A percentile compares a stretch with the other conserved stretches of the same genome.
Evolutionary conservation across 2,329 filamentous ascomycete species (phyloP).

Genomic region (Nothomitra cinnamomea): DNA sequence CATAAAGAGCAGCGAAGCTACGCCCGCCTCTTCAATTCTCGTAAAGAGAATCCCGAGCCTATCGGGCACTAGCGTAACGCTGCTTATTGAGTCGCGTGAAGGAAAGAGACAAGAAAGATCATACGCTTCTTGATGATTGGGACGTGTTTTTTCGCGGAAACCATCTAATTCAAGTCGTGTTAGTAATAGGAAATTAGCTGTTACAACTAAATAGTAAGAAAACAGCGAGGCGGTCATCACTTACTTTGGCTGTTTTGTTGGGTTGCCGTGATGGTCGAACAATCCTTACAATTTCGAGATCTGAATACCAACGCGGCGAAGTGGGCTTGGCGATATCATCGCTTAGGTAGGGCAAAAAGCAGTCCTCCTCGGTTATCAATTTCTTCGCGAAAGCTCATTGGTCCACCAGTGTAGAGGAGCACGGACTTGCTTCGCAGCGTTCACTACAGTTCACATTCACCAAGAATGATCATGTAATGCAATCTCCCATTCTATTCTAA

Average conservation of each 20-base stretch:
- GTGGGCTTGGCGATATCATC: slow-evolving; percentile 1
- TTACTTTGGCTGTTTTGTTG: slow-evolving; percentile 28
- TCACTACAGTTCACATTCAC: background rate
- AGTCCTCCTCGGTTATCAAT: background rate
- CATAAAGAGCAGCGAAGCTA: too few relatives aligned
- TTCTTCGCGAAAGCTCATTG: too few relatives aligned
- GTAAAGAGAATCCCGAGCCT: too few relatives aligned
- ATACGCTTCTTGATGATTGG: slow-evolving; percentile 99
- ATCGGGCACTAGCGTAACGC: too few relatives aligned
- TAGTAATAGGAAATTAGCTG: background rate
- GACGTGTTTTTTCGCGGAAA: slow-evolving; percentile 97
- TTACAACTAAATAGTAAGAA: background rate
- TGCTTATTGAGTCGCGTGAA: background rate
- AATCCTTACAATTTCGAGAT: background rate
- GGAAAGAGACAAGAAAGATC: slow-evolving; percentile 27
- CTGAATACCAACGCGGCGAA: background rate
- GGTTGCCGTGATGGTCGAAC: slow-evolving; percentile 12
- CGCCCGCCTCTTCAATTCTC: too few relatives aligned
- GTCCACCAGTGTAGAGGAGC: too few relatives aligned
- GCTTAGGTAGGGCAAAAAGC: slow-evolving; percentile 3
- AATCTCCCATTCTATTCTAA: background rate
- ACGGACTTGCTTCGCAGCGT: background rate
- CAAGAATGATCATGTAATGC: too few relatives aligned
- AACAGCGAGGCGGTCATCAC: slow-evolving; percentile 9
- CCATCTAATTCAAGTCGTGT: slow-evolving; percentile 49